Percentiles rank a stretch among this genome's conserved stretches.
Conservation (phyloP, 148 eudicot species). For the Limonium bicolor region DNA sequence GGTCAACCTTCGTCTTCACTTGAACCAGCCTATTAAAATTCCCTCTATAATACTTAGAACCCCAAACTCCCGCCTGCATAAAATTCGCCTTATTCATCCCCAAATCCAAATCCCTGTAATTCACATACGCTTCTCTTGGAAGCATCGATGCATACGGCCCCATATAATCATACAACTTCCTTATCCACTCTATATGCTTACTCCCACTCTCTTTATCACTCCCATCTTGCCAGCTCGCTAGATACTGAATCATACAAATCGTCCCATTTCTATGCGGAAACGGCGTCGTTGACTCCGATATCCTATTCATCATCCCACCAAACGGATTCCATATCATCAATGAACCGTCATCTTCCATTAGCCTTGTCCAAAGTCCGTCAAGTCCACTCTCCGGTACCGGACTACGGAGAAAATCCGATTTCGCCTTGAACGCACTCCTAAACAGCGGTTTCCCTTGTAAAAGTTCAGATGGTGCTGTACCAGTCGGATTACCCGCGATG, state of each 20-base stretch:
- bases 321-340: slow-evolving; percentile 1
- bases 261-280: slow-evolving; percentile 6
- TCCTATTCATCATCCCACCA: slow-evolving; percentile 5
- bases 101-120: slow-evolving; percentile 7
- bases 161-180: background rate
- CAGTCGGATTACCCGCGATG: background rate
- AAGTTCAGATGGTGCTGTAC: background rate
- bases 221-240: background rate
- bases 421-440: background rate
- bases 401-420: background rate
- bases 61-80: background rate
- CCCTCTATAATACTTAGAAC: slow-evolving; percentile 3
- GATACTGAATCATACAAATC: background rate
- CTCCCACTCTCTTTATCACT: background rate
- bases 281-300: background rate
- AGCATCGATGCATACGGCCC: background rate
- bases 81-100: background rate
- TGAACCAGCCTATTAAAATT: slow-evolving; percentile 3
- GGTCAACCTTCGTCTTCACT: slow-evolving; percentile 3
- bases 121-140: slow-evolving; percentile 2
- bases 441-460: background rate
- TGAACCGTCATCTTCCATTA: background rate
- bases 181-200: background rate
- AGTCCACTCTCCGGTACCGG: slow-evolving; percentile 2
- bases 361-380: background rate